Base-by-base conservation (phyloP, 2,329 filamentous ascomycete species). In the Samsoniella hepiali region DNA sequence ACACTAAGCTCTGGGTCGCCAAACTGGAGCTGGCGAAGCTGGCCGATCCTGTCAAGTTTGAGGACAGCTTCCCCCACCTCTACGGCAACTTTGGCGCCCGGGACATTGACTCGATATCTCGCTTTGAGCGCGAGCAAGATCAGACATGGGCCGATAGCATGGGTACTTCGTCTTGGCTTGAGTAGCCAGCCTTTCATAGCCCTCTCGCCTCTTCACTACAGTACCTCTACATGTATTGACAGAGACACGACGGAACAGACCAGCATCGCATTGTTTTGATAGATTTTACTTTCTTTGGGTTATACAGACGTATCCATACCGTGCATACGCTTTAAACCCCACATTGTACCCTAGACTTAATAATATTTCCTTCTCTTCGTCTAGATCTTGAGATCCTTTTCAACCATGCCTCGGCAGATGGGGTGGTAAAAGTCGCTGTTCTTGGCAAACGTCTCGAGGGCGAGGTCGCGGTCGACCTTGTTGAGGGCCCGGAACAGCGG, bases 341-440 rank as follows among this genome's bases (percentile, higher is more conserved):
- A 22, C 22, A 5, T 11, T n/a, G n/a, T 55, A 4, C 5, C 29
- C 22, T 10, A 2, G 11, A 9, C 38, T 53, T 11, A 22, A 22
- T 22, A 22, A n/a, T 47, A 10, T 59, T 50, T 22, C 22, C 44
- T 8, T 15, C 8, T 22, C 10, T 7, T 36, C 34, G 49, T 66
- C 63, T 72, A 73, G 45, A 76, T 65, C 42, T 81, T 83, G 42
- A 96, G 76, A 75, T 96, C 91, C 82, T 96, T 97, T 78, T 92
- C 90, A 3, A 96, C 87, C 87, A 96, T 90, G 8, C 82, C 85
- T 65, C 86, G 85, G 74, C 93, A 97, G 69, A 98, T 97, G 2
- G 95, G 95, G 73, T 98, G 94, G 74, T 98, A 99, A 73, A 98
- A 98, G 66, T 93, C 88, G 76, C 84, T 90, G 74, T 97, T 89